Evolutionary conservation across 2,329 filamentous ascomycete genomes (phyloP).

Genomic region (Rugonectria rugulosa): DNA sequence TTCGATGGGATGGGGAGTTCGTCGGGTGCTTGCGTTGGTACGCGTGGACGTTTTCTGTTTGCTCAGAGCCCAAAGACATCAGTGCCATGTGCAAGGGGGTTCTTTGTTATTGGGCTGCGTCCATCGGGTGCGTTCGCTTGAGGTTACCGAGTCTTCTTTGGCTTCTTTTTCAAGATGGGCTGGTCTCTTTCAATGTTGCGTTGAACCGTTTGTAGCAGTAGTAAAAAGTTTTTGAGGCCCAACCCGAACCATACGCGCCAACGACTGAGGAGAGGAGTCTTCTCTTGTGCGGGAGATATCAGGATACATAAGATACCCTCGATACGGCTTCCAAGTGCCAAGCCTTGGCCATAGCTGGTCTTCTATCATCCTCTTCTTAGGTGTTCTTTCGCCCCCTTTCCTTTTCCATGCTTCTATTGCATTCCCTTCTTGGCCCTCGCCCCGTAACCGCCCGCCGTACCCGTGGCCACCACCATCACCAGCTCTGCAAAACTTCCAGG

Average conservation of each 20-base stretch:
- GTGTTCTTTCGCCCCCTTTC: not conserved
- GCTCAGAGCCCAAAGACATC: not conserved
- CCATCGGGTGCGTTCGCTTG: not conserved
- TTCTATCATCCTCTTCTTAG: not conserved
- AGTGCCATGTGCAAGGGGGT: not conserved
- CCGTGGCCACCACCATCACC: constrained; percentile 8
- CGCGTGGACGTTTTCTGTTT: not conserved
- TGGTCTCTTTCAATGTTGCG: not conserved
- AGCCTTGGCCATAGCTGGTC: not conserved
- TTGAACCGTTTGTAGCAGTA: not conserved
- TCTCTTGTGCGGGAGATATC: not conserved
- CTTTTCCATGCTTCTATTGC: not conserved
- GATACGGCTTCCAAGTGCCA: no score
- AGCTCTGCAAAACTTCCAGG: no score
- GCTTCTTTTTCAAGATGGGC: not conserved
- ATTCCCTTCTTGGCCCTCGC: not conserved
- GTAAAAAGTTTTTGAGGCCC: not conserved
- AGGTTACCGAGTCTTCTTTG: not conserved
- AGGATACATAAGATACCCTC: not conserved
- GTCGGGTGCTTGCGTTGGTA: not conserved
- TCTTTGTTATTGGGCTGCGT: constrained; percentile 1
- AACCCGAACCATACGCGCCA: not conserved
- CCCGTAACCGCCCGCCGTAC: constrained; percentile 12
- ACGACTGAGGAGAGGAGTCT: not conserved
- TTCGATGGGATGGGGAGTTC: constrained; percentile 1